These are phyloP conservation scores for Stachybotrys echinatus DNA, from an alignment of 2,329 filamentous ascomycete species.

Conservation along the genomic window DNA sequence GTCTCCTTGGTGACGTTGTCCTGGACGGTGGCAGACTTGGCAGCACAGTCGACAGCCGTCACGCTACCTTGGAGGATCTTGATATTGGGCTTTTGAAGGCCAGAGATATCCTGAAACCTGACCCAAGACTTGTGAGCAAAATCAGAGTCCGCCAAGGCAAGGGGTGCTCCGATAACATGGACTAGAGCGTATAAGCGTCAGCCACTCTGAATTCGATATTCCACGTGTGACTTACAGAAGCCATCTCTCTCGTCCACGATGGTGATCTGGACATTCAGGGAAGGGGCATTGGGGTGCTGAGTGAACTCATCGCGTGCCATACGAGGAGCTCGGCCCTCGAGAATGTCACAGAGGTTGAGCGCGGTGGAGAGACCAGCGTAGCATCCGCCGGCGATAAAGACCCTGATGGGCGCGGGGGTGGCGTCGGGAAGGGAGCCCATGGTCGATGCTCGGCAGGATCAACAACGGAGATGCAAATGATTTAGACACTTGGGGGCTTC, in stretches of 20 bases:
- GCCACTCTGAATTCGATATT: not conserved
- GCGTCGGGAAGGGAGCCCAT: conserved; percentile 24
- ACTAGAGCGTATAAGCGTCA: conserved; percentile 35
- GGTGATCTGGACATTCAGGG: conserved; percentile 61
- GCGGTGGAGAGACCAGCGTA: conserved; percentile 66
- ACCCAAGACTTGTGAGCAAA: conserved; percentile 68
- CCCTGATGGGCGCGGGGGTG: conserved; percentile 35
- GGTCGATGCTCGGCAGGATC: conserved; percentile 2
- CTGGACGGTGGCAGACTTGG: conserved; percentile 54
- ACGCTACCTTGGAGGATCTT: conserved; percentile 63
- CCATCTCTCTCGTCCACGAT: conserved; percentile 77
- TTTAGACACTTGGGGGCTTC: too few relatives aligned
- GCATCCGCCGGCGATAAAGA: conserved; percentile 66
- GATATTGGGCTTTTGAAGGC: conserved; percentile 58
- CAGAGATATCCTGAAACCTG: conserved; percentile 60
- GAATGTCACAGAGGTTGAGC: conserved; percentile 63
- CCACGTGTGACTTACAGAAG: conserved; percentile 58
- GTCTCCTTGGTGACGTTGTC: conserved; percentile 38
- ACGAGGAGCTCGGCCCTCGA: conserved; percentile 49
- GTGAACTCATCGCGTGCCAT: conserved; percentile 28
- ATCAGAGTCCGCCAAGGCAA: conserved; percentile 59
- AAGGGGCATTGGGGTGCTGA: conserved; percentile 35
- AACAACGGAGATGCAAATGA: not conserved
- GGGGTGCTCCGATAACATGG: conserved; percentile 70
- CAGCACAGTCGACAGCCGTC: conserved; percentile 50